Base-by-base conservation (phyloP, 371 early-diverging fungal genomes). In the Apophysomyces sp. region DNA sequence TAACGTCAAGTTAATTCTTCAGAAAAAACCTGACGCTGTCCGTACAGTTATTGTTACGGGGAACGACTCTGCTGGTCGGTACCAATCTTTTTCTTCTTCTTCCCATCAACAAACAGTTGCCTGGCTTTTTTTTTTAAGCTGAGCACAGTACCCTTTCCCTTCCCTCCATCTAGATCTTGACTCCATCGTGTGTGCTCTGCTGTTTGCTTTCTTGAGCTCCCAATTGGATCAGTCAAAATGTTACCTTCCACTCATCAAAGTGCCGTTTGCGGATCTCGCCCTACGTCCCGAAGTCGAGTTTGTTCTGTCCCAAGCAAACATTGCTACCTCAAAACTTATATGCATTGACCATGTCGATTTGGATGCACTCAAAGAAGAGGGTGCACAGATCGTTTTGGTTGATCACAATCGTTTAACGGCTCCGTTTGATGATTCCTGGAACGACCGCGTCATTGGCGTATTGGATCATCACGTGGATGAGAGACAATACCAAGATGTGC, bases 401-500 rank as follows among this genome's bases (percentile, higher is more conserved):
- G 91, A 91, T 52, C 89, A 89, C 52, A 91, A 91, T 62, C 66
- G 68, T 6, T 65, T 88, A 13, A 72, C 87, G 0, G 67, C 69
- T 13, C 76, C 83, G 1, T 76, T 88, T 29, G 40, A 60, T 44
- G 39, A 41, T 0, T 34, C 41, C 24, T 73, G 67, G 62, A 8
- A 32, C 1, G 44, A 67, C 18, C 66, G 63, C 12, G 86, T 93
- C 5, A 62, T 67, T 0, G 88, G 86, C 5, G 68, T 93, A 9
- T 37, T 91, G 9, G 94, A 93, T 69, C 94, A 93, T 62, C 94
- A 93, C 62, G 72, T 63, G 1, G 92, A 93, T 65, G 88, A 86
- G 55, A 66, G 65, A 3, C 55, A 69, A 6, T 84, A 86, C 56
- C 27, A 26, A n/a, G 66, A 78, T 18, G 60, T 57, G 0, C 30